Evolutionary conservation across 2,329 filamentous ascomycete genomes (phyloP), one percentile per base, ranked within the genome.

Genomic region (Verticillium longisporum): DNA sequence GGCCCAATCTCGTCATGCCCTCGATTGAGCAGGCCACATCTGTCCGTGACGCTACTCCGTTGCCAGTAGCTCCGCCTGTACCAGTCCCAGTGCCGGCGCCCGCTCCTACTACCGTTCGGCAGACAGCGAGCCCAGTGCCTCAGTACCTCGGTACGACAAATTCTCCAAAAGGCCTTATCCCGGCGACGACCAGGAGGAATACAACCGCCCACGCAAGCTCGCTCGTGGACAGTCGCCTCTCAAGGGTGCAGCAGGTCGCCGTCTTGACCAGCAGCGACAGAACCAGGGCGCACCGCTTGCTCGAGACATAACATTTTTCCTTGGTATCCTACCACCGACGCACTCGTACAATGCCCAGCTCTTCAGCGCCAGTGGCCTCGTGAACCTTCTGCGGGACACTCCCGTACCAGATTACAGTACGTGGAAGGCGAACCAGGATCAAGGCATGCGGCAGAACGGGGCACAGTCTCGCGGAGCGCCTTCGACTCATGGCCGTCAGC

Each of bases 161-260:
- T 60, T 87, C 84, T 2, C 84, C 84, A 1, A 87, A 71, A 80
- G 88, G 54, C 82, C 88, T 0, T 83, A 87, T 45, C 84, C 82
- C 2, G 66, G 73, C 11, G 90, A 93, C 62, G 92, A 97, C 50
- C 88, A 91, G 41, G 88, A 88, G 63, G 86, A 88, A 60, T 53
- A 34, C 57, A 86, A 86, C 66, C 88, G 90, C 21, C 91, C 92
- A 1, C 90, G 93, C 67, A 97, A 98, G 73, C 83, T 97, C 58
- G 85, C 88, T 57, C 87, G 96, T 55, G 93, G 89, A n/a, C 92
- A 91, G 61, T 98, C 94, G 5, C 95, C 96, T 0, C 82, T 98
- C 41, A 99, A 98, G 73, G 92, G 92, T 14, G 91, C 91, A 1
- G 92, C 94, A 41, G 91, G 92, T 32, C 88, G 93, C 61, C 88